These are phyloP conservation scores for Macroventuria anomochaeta DNA, from an alignment of 2,329 filamentous ascomycete genomes.

Conservation along the genomic window DNA sequence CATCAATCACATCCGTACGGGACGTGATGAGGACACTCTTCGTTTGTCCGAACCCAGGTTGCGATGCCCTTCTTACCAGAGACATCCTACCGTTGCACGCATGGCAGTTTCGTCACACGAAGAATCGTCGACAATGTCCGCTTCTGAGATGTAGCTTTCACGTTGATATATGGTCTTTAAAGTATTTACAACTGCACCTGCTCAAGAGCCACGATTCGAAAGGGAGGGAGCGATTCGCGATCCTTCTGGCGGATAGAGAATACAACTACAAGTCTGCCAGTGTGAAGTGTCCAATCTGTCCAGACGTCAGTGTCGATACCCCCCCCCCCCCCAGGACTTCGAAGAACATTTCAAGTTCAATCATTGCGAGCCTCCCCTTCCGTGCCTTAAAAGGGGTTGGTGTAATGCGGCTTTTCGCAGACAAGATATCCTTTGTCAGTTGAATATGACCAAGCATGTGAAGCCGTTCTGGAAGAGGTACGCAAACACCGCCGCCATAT, in stretches of 20 bases:
- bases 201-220: slow-evolving; percentile 14
- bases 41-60: slow-evolving; percentile 2
- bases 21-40: slow-evolving; percentile 22
- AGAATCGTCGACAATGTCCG: slow-evolving; percentile 4
- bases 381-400: too few species aligned
- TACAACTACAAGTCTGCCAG: slow-evolving; percentile 9
- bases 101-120: background rate
- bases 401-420: too few species aligned
- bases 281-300: slow-evolving; percentile 20
- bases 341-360: background rate
- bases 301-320: background rate
- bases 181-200: slow-evolving; percentile 12
- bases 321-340: slow-evolving; percentile 4
- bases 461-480: slow-evolving; percentile 2
- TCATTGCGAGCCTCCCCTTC: slow-evolving; percentile 7
- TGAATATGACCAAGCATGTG: background rate
- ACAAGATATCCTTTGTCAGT: background rate
- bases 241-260: slow-evolving; percentile 1
- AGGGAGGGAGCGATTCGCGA: slow-evolving; percentile 1
- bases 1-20: slow-evolving; percentile 18
- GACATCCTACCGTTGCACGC: slow-evolving; percentile 12
- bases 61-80: background rate
- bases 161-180: background rate
- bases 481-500: slow-evolving; percentile 19
- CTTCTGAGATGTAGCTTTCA: slow-evolving; percentile 9